These are phyloP conservation scores for Protomyces lactucae-debilis DNA, from an alignment of 1,139 yeast genomes.

Conservation along the genomic window DNA sequence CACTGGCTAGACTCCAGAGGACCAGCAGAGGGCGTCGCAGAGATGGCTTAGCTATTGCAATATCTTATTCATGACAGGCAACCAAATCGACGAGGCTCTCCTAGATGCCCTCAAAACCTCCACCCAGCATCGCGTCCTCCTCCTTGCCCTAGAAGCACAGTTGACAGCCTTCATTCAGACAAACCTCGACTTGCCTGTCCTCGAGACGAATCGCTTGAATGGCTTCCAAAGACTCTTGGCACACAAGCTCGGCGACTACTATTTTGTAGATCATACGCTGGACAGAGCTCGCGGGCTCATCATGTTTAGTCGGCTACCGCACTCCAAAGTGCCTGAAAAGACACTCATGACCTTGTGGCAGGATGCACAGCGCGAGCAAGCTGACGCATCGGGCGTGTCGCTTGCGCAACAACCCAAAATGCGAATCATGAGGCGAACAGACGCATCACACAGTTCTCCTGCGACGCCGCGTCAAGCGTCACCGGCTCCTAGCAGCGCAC, in stretches of 20 bases:
- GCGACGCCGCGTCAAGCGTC: conserved; percentile 5
- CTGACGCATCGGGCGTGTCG: background rate
- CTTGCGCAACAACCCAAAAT: background rate
- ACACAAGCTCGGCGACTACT: conserved; percentile 23
- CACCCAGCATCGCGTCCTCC: background rate
- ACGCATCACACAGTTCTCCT: background rate
- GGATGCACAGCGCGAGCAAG: background rate
- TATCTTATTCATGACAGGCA: background rate
- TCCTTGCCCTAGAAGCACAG: background rate
- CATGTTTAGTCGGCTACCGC: conserved; percentile 12
- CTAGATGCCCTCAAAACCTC: background rate
- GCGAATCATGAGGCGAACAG: conserved; percentile 19
- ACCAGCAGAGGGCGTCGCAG: background rate
- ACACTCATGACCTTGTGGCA: background rate
- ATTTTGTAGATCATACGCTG: conserved; percentile 8
- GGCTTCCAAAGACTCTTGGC: conserved; percentile 25
- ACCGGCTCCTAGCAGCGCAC: background rate
- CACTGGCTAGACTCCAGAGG: background rate
- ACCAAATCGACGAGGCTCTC: background rate
- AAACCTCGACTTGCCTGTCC: background rate
- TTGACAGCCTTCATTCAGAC: background rate
- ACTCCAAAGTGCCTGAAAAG: background rate
- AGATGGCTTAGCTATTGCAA: background rate
- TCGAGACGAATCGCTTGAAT: conserved; percentile 9
- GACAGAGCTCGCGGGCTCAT: conserved; percentile 3